These are phyloP conservation scores for Chrysanthemum seticuspe DNA, from an alignment of 129 eudicot species.

Conservation along the genomic window DNA sequence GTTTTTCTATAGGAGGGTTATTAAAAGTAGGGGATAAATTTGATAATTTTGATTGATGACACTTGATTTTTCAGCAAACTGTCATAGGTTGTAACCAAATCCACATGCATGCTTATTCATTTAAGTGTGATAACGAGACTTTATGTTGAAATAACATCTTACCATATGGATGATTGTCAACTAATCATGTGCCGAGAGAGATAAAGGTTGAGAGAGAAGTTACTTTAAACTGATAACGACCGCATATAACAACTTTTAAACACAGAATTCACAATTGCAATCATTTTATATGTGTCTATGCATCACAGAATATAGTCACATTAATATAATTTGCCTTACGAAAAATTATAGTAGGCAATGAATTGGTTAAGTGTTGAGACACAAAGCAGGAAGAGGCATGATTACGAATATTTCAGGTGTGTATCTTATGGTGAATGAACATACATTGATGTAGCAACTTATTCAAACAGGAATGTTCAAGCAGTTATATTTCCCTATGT, in stretches of 20 bases:
- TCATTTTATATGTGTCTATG: too few relatives aligned
- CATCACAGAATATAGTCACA: too few relatives aligned
- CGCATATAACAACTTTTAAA: too few relatives aligned
- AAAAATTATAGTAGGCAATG: too few relatives aligned
- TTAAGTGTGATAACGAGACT: conserved; percentile 34
- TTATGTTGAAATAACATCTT: conserved; percentile 30
- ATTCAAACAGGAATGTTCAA: too few relatives aligned
- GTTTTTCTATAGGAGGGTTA: conserved; percentile 36
- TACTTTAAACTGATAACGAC: too few relatives aligned
- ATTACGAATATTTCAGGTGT: neutral
- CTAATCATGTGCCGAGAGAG: conserved; percentile 16
- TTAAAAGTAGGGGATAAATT: conserved; percentile 13
- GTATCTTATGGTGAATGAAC: conserved; percentile 10
- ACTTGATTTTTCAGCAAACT: conserved; percentile 31
- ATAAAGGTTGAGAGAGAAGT: too few relatives aligned
- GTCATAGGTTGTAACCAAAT: conserved; percentile 59
- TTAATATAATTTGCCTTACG: too few relatives aligned
- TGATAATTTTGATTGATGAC: conserved; percentile 26
- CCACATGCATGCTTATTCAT: conserved; percentile 69
- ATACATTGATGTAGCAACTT: neutral
- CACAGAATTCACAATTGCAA: too few relatives aligned
- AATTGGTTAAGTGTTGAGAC: too few relatives aligned
- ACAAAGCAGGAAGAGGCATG: neutral
- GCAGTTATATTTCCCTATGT: too few relatives aligned
- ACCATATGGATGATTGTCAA: conserved; percentile 16